phyloP scores from a whole-genome alignment of 2,329 filamentous ascomycete species.

The Phaeosphaeriaceae sp. region DNA sequence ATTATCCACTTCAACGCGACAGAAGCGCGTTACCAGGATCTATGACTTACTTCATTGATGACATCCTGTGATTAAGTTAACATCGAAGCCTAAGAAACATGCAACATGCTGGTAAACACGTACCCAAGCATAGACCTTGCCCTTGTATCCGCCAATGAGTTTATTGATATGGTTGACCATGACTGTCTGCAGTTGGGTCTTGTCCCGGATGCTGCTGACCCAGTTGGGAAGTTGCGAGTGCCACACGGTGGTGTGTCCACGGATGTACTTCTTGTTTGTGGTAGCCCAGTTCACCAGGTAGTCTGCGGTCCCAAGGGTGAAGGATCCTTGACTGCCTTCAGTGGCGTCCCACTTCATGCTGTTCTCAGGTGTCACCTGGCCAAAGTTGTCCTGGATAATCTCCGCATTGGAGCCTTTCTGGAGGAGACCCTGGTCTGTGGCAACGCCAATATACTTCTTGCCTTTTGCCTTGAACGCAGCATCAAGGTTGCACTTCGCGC shows the following conservation, averaged over 20 bases:
- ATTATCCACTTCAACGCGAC: too few relatives aligned
- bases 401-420: slow-evolving; percentile 58
- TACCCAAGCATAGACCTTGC: slow-evolving; percentile 65
- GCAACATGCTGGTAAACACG: background rate
- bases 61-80: slow-evolving; percentile 11
- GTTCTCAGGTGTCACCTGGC: slow-evolving; percentile 72
- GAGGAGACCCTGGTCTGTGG: slow-evolving; percentile 63
- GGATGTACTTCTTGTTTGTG: slow-evolving; percentile 63
- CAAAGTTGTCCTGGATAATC: slow-evolving; percentile 68
- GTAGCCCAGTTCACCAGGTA: slow-evolving; percentile 66
- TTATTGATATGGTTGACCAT: slow-evolving; percentile 67
- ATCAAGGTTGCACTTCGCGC: slow-evolving; percentile 52
- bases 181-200: slow-evolving; percentile 59
- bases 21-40: too few relatives aligned
- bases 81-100: background rate
- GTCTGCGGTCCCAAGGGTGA: slow-evolving; percentile 65
- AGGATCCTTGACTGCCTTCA: slow-evolving; percentile 58
- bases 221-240: slow-evolving; percentile 60
- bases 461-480: slow-evolving; percentile 66
- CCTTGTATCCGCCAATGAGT: slow-evolving; percentile 66
- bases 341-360: slow-evolving; percentile 72
- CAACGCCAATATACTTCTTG: slow-evolving; percentile 70
- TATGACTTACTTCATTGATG: slow-evolving; percentile 17
- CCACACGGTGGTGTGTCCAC: slow-evolving; percentile 72
- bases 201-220: slow-evolving; percentile 65